Evolutionary conservation across 148 eudicot species (phyloP).

Genomic region (Chenopodium berlandieri): DNA sequence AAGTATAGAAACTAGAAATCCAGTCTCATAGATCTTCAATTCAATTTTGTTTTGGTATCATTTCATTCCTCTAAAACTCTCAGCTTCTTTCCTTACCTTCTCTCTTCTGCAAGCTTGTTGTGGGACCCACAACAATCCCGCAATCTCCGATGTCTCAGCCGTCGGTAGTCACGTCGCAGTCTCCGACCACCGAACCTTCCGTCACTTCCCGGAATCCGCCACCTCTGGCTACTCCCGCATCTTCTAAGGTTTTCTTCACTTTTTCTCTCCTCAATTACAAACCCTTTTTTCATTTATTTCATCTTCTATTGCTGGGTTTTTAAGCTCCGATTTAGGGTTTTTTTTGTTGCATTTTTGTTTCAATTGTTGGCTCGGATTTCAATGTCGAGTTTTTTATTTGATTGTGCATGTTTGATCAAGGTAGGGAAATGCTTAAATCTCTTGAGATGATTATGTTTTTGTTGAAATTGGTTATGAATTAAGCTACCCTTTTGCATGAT

Average conservation of each 20-base stretch:
- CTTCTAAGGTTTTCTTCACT: conserved; percentile 27
- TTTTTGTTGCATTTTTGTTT: not conserved
- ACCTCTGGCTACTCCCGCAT: conserved; percentile 21
- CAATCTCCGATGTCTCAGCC: conserved; percentile 17
- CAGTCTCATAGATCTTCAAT: too few relatives aligned
- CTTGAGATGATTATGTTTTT: not conserved
- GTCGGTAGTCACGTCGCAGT: conserved; percentile 2
- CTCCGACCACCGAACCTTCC: conserved; percentile 22
- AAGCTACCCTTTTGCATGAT: not conserved
- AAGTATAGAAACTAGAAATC: too few relatives aligned
- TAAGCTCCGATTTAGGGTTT: not conserved
- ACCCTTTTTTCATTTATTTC: not conserved
- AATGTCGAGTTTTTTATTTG: not conserved
- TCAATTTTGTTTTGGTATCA: too few relatives aligned
- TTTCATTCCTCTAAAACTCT: not conserved
- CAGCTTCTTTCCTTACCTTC: not conserved
- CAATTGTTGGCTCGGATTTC: not conserved
- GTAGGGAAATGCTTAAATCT: not conserved
- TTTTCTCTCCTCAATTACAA: not conserved
- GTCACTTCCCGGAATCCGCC: conserved; percentile 24
- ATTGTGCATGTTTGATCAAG: conserved; percentile 5
- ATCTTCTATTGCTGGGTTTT: not conserved
- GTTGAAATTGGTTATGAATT: not conserved
- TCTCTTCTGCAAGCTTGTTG: not conserved
- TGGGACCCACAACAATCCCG: not conserved